A percentile compares a stretch with the other conserved stretches of the same genome.
Evolutionary conservation across 257 asterid genomes (phyloP).

Genomic region (Solanum rostratum): DNA sequence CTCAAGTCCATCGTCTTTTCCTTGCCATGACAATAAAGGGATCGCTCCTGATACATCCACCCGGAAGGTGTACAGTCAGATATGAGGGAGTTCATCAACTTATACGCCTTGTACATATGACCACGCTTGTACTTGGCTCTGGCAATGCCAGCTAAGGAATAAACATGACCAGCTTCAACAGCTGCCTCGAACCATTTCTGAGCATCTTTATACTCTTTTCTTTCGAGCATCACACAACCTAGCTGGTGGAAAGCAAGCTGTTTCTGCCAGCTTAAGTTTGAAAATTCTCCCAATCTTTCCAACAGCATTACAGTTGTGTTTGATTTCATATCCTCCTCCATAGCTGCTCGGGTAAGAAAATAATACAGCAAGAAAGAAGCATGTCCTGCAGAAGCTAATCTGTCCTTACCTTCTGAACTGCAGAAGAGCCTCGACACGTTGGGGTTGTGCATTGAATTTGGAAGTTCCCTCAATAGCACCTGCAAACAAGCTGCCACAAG

Average conservation of each 20-base stretch:
- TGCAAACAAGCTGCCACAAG: slow-evolving; percentile 92
- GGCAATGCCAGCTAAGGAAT: slow-evolving; percentile 79
- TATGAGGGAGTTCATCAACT: slow-evolving; percentile 62
- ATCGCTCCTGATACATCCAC: slow-evolving; percentile 97
- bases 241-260: slow-evolving; percentile 70
- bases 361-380: slow-evolving; percentile 67
- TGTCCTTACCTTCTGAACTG: slow-evolving; percentile 52
- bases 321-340: slow-evolving; percentile 75
- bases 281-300: slow-evolving; percentile 75
- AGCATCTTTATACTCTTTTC: slow-evolving; percentile 89
- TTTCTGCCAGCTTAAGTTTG: slow-evolving; percentile 60
- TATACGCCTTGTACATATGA: slow-evolving; percentile 71
- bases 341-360: slow-evolving; percentile 59
- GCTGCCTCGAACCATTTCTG: slow-evolving; percentile 85
- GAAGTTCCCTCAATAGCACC: slow-evolving; percentile 80
- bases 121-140: slow-evolving; percentile 75
- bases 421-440: slow-evolving; percentile 45
- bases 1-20: slow-evolving; percentile 66
- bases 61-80: slow-evolving; percentile 59
- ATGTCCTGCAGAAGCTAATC: slow-evolving; percentile 52
- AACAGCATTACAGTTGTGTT: slow-evolving; percentile 73
- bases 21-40: slow-evolving; percentile 60
- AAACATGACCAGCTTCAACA: slow-evolving; percentile 54
- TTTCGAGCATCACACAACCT: slow-evolving; percentile 91
- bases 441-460: slow-evolving; percentile 52